These are phyloP conservation scores for Picea glauca DNA, from an alignment of 75 land plant genomes.

Conservation along the genomic window DNA sequence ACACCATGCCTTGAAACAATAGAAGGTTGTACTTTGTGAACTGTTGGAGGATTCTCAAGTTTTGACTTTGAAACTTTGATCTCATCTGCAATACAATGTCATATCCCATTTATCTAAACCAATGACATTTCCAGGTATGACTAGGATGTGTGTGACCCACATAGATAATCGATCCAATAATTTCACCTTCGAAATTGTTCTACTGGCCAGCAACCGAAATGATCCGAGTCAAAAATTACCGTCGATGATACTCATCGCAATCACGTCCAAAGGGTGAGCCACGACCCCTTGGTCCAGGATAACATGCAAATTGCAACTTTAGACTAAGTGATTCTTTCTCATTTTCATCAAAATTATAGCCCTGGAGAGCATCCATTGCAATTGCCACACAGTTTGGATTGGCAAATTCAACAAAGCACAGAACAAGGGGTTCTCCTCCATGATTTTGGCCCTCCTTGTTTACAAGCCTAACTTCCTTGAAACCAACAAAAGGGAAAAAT, in stretches of 20 bases:
- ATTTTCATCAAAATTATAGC: no score
- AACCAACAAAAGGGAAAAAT: conserved; percentile 34
- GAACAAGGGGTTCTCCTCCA: no score
- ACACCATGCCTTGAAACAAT: neutral
- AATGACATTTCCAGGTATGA: no score
- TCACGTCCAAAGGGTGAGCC: no score
- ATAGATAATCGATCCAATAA: neutral
- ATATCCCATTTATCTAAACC: neutral
- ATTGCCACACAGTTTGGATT: conserved; percentile 74
- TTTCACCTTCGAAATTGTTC: neutral
- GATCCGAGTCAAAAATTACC: neutral
- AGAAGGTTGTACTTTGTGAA: no score
- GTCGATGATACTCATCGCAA: no score
- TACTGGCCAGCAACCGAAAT: neutral
- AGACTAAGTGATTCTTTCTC: no score
- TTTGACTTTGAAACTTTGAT: no score
- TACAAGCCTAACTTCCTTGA: no score
- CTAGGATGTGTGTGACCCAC: neutral
- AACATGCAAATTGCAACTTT: no score
- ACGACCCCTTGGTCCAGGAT: no score
- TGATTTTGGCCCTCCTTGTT: no score
- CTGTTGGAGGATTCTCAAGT: neutral
- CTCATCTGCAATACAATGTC: neutral
- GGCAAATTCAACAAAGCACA: conserved; percentile 13
- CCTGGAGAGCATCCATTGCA: conserved; percentile 22